These are phyloP conservation scores for Tuctoria greenei DNA, from an alignment of 176 grass and related monocot genomes.

Conservation along the genomic window DNA sequence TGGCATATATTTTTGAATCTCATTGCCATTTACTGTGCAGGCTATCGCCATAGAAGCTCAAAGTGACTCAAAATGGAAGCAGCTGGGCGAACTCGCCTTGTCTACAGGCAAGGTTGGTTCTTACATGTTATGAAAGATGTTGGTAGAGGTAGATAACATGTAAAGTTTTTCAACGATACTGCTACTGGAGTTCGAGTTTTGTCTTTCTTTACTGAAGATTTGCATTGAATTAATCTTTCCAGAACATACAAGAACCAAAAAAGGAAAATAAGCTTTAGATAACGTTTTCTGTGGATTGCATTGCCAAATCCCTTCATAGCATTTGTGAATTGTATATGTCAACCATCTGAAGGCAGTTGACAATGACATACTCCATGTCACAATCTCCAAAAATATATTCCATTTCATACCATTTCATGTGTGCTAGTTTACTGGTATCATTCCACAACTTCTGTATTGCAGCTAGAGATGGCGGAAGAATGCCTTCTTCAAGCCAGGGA, in stretches of 20 bases:
- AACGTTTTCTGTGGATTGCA: not conserved
- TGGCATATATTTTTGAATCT: slow-evolving; percentile 18
- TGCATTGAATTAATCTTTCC: not conserved
- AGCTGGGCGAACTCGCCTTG: slow-evolving; percentile 88
- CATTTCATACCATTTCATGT: not conserved
- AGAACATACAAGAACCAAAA: not conserved
- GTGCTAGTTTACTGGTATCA: slow-evolving; percentile 7
- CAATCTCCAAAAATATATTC: slow-evolving; percentile 20
- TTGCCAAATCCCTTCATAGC: not conserved
- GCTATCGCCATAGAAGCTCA: slow-evolving; percentile 83
- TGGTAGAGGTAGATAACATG: not conserved
- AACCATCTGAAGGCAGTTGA: not conserved
- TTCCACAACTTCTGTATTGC: slow-evolving; percentile 42
- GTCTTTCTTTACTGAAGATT: slow-evolving; percentile 19
- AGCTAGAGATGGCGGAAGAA: slow-evolving; percentile 89
- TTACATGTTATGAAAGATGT: slow-evolving; percentile 13
- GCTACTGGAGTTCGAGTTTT: slow-evolving; percentile 3
- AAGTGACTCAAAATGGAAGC: slow-evolving; percentile 99
- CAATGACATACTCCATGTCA: not conserved
- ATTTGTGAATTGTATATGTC: not conserved
- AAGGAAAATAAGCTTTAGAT: not conserved
- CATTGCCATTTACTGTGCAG: slow-evolving; percentile 43
- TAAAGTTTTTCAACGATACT: slow-evolving; percentile 1
- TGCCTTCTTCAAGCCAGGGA: slow-evolving; percentile 87
- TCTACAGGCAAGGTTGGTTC: slow-evolving; percentile 83